Conservation (phyloP, 495 filamentous ascomycete species). For the Penicillium tannophilum region DNA sequence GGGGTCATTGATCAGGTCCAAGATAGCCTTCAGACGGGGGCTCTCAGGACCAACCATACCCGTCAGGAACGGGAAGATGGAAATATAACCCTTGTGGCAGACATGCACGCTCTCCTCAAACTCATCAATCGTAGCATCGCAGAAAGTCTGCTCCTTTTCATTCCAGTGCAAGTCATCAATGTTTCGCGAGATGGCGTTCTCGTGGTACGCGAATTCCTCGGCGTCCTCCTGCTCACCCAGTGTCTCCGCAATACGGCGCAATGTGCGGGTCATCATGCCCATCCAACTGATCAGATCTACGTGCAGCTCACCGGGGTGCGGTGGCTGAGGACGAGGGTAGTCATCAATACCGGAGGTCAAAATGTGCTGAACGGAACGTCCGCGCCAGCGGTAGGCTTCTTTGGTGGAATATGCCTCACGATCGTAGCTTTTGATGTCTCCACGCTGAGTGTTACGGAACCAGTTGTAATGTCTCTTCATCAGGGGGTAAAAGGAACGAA, state of each 20-base stretch:
- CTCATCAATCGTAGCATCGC: constrained; percentile 93
- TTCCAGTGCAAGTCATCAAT: constrained; percentile 95
- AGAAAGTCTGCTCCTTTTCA: constrained; percentile 76
- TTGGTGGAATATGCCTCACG: constrained; percentile 81
- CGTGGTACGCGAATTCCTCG: constrained; percentile 66
- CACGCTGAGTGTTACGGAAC: constrained; percentile 90
- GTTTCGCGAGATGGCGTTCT: constrained; percentile 81
- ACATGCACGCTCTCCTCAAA: constrained; percentile 88
- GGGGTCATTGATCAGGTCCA: constrained; percentile 78
- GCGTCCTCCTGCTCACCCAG: constrained; percentile 76
- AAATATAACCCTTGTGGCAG: constrained; percentile 96
- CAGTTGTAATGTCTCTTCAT: constrained; percentile 89
- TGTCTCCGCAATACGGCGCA: constrained; percentile 73
- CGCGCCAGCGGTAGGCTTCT: constrained; percentile 95
- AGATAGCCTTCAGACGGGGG: constrained; percentile 66
- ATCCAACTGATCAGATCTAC: constrained; percentile 96
- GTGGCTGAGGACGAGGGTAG: constrained; percentile 91
- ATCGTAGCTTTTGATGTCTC: constrained; percentile 89
- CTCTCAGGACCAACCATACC: constrained; percentile 74
- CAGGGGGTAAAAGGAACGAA: constrained; percentile 84
- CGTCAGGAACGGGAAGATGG: constrained; percentile 89
- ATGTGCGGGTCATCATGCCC: constrained; percentile 84
- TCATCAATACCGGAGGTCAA: constrained; percentile 94
- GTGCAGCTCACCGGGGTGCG: constrained; percentile 97
- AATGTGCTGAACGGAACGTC: constrained; percentile 81